Evolutionary conservation across 140 eudicot genomes (phyloP), one percentile per base, ranked within the genome.

Genomic region (Senecio squalidus): DNA sequence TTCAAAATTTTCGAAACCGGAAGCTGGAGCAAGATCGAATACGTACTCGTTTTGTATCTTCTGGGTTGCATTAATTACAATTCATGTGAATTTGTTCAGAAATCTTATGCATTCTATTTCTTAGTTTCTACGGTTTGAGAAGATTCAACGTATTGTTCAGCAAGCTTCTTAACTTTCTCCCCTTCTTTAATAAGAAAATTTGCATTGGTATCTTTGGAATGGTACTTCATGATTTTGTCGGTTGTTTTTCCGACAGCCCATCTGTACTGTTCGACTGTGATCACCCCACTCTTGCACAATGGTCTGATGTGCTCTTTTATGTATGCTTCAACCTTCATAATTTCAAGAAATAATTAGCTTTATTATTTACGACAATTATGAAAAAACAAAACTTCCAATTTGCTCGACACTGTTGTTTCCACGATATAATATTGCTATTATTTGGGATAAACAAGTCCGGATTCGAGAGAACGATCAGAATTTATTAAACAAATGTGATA

Each of bases 261-360:
- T 55, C 95, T 64, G 66, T 92, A 92, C 28, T 87, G 93, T 53
- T 92, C 93, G 6, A 92, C 95, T 9, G 92, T 87, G 65, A 92
- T 87, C 77, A 92, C 98, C 39, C 98, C 98, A 56, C 98, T 92
- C 84, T 87, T 92, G 87, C 98, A 92, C 25, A 92, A 81, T 10
- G 98, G 96, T 57, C 95, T 72, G 74, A 87, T 76, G 78, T 92
- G 98, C 78, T 92, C 98, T 76, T 92, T 92, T 49, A 87, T 82
- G 55, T 92, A 92, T 16, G 93, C 80, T 84, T 92, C 96, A 43
- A 92, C 98, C 98, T 92, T 67, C 77, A 68, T 33, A 60, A 16
- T 23, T 9, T n/a, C 40, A 50, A 14, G 8, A 15, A 16, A 56
- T 40, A 23, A 49, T 33, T 13, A 72, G 63, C 68, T 60, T 14